Percentiles rank a stretch among this genome's conserved stretches.
Conservation (phyloP, 2,329 filamentous ascomycete species). For the Colletotrichum eremochloae region DNA sequence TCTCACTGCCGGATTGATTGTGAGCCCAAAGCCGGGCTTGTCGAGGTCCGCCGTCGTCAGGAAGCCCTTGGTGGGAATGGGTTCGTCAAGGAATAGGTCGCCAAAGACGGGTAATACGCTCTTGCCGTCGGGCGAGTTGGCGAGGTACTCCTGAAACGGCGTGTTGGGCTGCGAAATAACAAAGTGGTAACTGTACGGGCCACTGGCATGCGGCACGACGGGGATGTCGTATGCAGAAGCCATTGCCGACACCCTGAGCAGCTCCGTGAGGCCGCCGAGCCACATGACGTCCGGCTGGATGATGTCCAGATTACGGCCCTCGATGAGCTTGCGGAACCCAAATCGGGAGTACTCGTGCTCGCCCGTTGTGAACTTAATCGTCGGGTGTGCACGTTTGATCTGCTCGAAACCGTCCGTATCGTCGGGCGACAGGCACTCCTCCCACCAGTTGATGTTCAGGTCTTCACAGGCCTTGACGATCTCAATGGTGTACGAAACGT, state of each 20-base stretch:
- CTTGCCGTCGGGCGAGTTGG: slow-evolving; percentile 92
- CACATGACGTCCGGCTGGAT: slow-evolving; percentile 98
- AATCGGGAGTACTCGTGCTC: slow-evolving; percentile 97
- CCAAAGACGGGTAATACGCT: slow-evolving; percentile 93
- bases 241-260: slow-evolving; percentile 89
- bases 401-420: slow-evolving; percentile 92
- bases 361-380: slow-evolving; percentile 93
- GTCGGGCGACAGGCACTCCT: slow-evolving; percentile 92
- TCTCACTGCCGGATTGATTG: slow-evolving; percentile 81
- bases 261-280: slow-evolving; percentile 92
- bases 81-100: slow-evolving; percentile 90
- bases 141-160: slow-evolving; percentile 95
- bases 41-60: slow-evolving; percentile 85
- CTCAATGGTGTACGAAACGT: slow-evolving; percentile 92
- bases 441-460: slow-evolving; percentile 96
- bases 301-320: slow-evolving; percentile 92
- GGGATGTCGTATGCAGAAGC: slow-evolving; percentile 94
- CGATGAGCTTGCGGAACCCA: slow-evolving; percentile 93
- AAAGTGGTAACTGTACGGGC: slow-evolving; percentile 96
- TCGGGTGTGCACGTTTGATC: slow-evolving; percentile 91
- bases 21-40: slow-evolving; percentile 91
- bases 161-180: slow-evolving; percentile 93
- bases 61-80: slow-evolving; percentile 86
- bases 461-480: slow-evolving; percentile 86
- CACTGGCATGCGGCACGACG: slow-evolving; percentile 94